phyloP scores from a whole-genome alignment of 805 yeast species.

The Candida ortonii region DNA sequence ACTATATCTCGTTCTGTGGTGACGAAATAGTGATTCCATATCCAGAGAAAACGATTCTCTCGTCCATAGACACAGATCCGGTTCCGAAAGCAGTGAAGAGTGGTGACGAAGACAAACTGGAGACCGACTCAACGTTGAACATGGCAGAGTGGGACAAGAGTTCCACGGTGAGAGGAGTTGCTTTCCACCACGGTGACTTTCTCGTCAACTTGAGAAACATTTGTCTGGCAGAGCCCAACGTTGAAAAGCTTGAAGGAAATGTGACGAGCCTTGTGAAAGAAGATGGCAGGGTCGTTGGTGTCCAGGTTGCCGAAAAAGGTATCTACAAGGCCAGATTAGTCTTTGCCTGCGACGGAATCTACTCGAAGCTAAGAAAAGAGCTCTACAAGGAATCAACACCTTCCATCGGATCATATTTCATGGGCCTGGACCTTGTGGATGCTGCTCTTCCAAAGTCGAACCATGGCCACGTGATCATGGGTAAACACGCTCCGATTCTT shows the following conservation, averaged over 20 bases:
- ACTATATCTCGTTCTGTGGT: constrained; percentile 68
- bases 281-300: constrained; percentile 63
- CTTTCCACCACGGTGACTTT: constrained; percentile 92
- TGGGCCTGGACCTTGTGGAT: constrained; percentile 73
- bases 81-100: constrained; percentile 54
- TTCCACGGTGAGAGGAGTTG: constrained; percentile 66
- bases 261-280: constrained; percentile 66
- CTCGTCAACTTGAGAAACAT: constrained; percentile 69
- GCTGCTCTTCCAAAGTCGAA: constrained; percentile 71
- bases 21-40: constrained; percentile 62
- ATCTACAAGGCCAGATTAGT: constrained; percentile 61
- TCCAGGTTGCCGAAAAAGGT: constrained; percentile 50
- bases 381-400: constrained; percentile 63
- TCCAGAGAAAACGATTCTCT: constrained; percentile 56
- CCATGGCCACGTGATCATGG: constrained; percentile 89
- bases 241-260: constrained; percentile 77
- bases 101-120: constrained; percentile 55
- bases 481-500: constrained; percentile 82
- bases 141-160: constrained; percentile 55
- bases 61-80: constrained; percentile 41
- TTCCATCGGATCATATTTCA: constrained; percentile 73
- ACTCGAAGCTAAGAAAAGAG: constrained; percentile 84
- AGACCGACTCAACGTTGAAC: constrained; percentile 47
- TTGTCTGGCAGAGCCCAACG: constrained; percentile 68
- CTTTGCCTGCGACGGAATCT: constrained; percentile 88